Evolutionary conservation across 1,284 basidiomycete species (phyloP).

Genomic region (Abortiporus biennis): DNA sequence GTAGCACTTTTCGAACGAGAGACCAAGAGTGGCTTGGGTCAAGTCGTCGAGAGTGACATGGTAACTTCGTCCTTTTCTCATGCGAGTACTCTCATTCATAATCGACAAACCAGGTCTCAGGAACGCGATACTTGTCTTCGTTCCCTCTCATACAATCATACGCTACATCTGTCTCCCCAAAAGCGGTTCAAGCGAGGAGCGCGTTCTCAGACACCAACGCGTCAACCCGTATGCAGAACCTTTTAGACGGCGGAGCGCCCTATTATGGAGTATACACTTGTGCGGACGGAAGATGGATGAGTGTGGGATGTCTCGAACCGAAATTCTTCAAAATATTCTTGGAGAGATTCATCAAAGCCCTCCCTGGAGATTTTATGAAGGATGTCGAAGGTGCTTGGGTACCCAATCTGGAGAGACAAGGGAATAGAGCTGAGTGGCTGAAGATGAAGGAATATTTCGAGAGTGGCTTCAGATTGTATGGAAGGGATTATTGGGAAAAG

Average conservation of each 20-base stretch:
- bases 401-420: conserved; percentile 47
- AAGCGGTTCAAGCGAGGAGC: conserved; percentile 5
- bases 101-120: conserved; percentile 53
- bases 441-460: conserved; percentile 51
- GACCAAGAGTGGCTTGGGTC: conserved; percentile 53
- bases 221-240: conserved; percentile 48
- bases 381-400: conserved; percentile 41
- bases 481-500: conserved; percentile 65
- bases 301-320: conserved; percentile 70
- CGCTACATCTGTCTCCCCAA: conserved; percentile 25
- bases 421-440: conserved; percentile 54
- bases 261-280: conserved; percentile 77
- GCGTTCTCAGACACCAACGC: conserved; percentile 16
- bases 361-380: conserved; percentile 31
- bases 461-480: conserved; percentile 53
- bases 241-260: conserved; percentile 75
- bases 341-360: conserved; percentile 43
- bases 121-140: conserved; percentile 69
- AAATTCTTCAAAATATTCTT: conserved; percentile 65
- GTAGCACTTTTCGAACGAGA: conserved; percentile 68
- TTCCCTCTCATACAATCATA: conserved; percentile 58
- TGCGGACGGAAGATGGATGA: conserved; percentile 70
- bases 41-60: conserved; percentile 78
- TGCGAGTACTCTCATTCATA: background rate
- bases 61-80: conserved; percentile 27